Percentiles rank a stretch among this genome's conserved stretches.
These are phyloP conservation scores for Monosporascus sp. DNA, from an alignment of 2,329 filamentous ascomycete species.

Conservation along the genomic window DNA sequence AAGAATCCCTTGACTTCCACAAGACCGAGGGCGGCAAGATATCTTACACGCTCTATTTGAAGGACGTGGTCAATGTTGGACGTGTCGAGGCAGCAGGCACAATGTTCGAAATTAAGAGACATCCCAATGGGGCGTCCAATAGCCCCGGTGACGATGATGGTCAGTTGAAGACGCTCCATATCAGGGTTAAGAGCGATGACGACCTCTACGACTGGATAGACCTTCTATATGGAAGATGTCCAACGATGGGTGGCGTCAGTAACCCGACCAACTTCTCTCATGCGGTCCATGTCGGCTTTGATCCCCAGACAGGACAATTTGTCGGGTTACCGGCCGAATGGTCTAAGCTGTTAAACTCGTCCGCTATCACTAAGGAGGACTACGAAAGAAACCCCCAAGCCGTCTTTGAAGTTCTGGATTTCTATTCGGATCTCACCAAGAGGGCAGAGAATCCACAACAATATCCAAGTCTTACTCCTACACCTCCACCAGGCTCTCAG, in stretches of 20 bases:
- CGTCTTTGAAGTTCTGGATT: constrained; percentile 75
- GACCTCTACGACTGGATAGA: constrained; percentile 99
- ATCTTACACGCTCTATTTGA: constrained; percentile 77
- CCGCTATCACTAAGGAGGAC: constrained; percentile 96
- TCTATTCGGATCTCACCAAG: constrained; percentile 81
- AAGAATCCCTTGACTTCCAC: constrained; percentile 90
- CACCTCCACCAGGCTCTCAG: constrained; percentile 53
- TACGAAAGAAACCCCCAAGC: constrained; percentile 95
- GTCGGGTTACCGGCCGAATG: constrained; percentile 92
- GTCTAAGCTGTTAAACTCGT: constrained; percentile 93
- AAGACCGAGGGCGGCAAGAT: constrained; percentile 87
- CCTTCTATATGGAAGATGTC: constrained; percentile 92
- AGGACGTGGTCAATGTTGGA: constrained; percentile 84
- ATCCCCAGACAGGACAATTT: constrained; percentile 91
- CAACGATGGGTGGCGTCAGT: constrained; percentile 95
- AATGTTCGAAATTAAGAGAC: constrained; percentile 88
- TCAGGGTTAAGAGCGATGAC: constrained; percentile 91
- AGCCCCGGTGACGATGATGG: constrained; percentile 77
- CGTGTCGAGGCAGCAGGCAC: constrained; percentile 87
- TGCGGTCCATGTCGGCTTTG: constrained; percentile 94
- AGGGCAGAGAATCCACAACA: constrained; percentile 65
- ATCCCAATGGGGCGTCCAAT: constrained; percentile 61
- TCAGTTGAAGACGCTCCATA: constrained; percentile 76
- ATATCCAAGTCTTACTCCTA: constrained; percentile 64
- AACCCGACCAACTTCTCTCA: constrained; percentile 98